These are phyloP conservation scores for Fusarium sororula DNA, from an alignment of 2,329 filamentous ascomycete species.

Conservation along the genomic window DNA sequence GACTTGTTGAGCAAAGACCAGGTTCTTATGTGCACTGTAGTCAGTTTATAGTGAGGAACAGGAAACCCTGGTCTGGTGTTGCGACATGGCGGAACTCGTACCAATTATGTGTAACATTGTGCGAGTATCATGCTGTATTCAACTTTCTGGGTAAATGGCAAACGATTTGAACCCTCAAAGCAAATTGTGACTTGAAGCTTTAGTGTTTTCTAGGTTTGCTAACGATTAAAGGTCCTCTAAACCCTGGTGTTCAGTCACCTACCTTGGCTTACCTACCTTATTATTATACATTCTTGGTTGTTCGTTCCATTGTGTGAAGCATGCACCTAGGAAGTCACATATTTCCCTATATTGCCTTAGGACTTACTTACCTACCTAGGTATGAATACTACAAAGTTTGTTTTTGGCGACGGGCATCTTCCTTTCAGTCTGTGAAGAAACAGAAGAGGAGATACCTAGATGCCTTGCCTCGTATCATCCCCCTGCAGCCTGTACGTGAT, in stretches of 20 bases:
- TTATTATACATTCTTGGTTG: not conserved
- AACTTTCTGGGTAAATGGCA: not conserved
- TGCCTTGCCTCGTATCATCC: not conserved
- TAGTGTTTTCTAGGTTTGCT: not conserved
- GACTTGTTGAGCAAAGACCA: not conserved
- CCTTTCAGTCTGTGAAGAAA: not conserved
- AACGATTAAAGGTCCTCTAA: not conserved
- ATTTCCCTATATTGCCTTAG: not conserved
- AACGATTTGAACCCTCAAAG: too few relatives aligned
- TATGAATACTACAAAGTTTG: not conserved
- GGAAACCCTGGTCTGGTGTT: not conserved
- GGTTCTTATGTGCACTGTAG: not conserved
- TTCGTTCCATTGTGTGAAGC: not conserved
- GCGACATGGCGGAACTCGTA: not conserved
- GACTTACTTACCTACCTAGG: not conserved
- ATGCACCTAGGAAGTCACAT: not conserved
- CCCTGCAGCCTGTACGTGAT: not conserved
- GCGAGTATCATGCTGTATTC: conserved; percentile 1
- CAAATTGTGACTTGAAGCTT: not conserved
- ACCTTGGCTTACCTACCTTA: not conserved
- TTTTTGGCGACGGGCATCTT: not conserved
- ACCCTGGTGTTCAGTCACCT: too few relatives aligned
- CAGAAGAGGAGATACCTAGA: not conserved
- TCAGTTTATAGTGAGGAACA: not conserved
- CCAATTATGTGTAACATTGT: conserved; percentile 9